A percentile compares a stretch with the other conserved stretches of the same genome.
phyloP scores from a whole-genome alignment of 331 rosid species.

The Pyracantha coccinea region DNA sequence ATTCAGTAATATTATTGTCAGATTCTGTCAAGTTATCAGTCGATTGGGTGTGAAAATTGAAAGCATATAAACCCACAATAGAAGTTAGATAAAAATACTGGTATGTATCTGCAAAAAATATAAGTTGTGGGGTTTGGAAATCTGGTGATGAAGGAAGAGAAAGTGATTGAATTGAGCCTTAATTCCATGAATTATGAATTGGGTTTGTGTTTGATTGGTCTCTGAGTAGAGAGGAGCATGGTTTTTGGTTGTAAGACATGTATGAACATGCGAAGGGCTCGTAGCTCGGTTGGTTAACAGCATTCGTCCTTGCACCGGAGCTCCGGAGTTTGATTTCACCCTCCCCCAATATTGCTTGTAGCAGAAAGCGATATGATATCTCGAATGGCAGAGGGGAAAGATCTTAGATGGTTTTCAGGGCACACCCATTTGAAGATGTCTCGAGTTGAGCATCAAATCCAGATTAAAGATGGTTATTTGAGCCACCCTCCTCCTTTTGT shows the following conservation, averaged over 20 bases:
- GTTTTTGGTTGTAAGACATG: not conserved
- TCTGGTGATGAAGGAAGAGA: conserved; percentile 6
- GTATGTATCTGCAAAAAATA: not conserved
- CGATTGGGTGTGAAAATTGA: conserved; percentile 11
- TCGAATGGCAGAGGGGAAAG: conserved; percentile 30
- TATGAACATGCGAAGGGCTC: no score
- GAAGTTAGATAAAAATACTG: not conserved
- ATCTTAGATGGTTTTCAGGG: conserved; percentile 32
- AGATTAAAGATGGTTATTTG: conserved; percentile 62
- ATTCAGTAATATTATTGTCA: not conserved
- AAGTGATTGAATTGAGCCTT: not conserved
- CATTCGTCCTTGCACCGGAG: no score
- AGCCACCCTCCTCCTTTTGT: conserved; percentile 48
- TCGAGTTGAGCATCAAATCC: conserved; percentile 49
- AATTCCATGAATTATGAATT: conserved; percentile 14
- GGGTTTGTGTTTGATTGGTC: conserved; percentile 33
- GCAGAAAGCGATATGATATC: conserved; percentile 9
- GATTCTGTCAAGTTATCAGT: conserved; percentile 5
- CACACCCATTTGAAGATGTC: conserved; percentile 70
- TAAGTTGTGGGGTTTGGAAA: not conserved
- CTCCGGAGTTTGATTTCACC: no score
- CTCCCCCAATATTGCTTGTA: no score
- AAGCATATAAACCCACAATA: not conserved
- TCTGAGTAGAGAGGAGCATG: conserved; percentile 16
- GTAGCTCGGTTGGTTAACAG: no score